Evolutionary conservation across 805 yeast genomes (phyloP).

Genomic region (Komagataella populi): DNA sequence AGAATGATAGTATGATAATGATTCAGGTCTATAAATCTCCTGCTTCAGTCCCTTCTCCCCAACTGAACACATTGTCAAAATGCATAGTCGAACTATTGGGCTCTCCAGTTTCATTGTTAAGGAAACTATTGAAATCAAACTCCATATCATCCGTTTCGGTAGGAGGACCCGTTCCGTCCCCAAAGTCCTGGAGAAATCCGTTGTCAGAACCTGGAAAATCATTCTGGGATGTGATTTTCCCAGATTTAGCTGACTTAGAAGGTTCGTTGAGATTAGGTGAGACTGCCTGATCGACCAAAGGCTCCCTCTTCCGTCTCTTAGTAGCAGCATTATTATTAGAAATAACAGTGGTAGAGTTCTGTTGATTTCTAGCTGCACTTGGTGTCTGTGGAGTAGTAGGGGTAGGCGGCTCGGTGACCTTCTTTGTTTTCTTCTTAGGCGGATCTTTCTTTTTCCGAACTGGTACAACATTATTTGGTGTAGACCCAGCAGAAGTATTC

Average conservation of each 20-base stretch:
- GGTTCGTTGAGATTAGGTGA: neutral
- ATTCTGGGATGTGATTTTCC: neutral
- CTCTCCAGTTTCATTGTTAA: slow-evolving; percentile 24
- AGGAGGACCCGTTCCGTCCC: neutral
- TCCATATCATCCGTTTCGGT: slow-evolving; percentile 1
- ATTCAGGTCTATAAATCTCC: slow-evolving; percentile 13
- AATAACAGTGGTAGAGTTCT: slow-evolving; percentile 1
- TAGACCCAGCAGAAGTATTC: slow-evolving; percentile 2
- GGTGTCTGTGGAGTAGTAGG: slow-evolving; percentile 26
- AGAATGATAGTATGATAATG: neutral
- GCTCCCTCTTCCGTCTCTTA: neutral
- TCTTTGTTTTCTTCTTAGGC: slow-evolving; percentile 7
- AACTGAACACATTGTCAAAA: slow-evolving; percentile 18
- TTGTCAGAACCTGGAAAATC: slow-evolving; percentile 1
- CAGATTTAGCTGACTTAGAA: neutral
- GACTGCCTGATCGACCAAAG: neutral
- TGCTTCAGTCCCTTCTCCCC: slow-evolving; percentile 30
- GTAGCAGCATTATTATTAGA: neutral
- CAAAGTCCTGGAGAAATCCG: slow-evolving; percentile 2
- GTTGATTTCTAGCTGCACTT: neutral
- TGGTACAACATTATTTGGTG: slow-evolving; percentile 2
- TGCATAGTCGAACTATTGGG: slow-evolving; percentile 17
- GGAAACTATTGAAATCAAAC: slow-evolving; percentile 25
- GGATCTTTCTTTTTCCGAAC: slow-evolving; percentile 12
- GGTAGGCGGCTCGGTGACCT: slow-evolving; percentile 24